Base-by-base conservation (phyloP, 345 rosid species). In the Aquilaria yunnanensis region DNA sequence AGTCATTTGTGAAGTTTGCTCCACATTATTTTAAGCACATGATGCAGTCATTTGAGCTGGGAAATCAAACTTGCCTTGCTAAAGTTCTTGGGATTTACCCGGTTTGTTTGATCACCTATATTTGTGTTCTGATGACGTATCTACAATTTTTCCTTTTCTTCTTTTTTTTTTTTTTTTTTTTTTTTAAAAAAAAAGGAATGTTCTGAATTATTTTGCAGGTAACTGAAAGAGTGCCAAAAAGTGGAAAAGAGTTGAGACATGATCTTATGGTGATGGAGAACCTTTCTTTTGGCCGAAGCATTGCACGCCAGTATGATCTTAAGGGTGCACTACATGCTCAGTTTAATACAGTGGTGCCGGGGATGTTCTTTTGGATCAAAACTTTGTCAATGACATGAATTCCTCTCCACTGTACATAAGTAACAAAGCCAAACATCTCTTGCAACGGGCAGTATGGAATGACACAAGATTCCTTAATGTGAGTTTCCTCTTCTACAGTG, bases 231-330 rank as follows among this genome's bases (percentile, higher is more conserved):
- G 96, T 78, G 54, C 63, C 82, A 47, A 94, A 86, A 73, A 66
- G 79, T 11, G 97, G 99, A 47, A 94, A 85, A 75, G 97, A 94
- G 75, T 63, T 60, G 16, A 74, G 85, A 32, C 90, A 83, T 56
- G 99, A 94, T 78, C 82, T 94, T 67, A 85, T 90, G 97, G 96
- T 94, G 60, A 94, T 94, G 95, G 99, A 94, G 85, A 94, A 94
- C 74, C 95, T 94, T 51, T 79, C 85, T 54, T 94, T 80, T 33
- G 83, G 89, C 41, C 72, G 87, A 58, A 86, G 78, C 59, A 73
- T 90, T 32, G 76, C 81, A 71, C 97, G 99, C 8, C 96, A 81
- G 61, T 94, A 94, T 46, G 99, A 94, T 74, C 92, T 94, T 33
- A 94, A 94, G 79, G 99, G 99, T 2, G 96, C 97, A 56, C 68